Base-by-base conservation (phyloP, 768 basidiomycete genomes). In the Psilocybe subaeruginosa region DNA sequence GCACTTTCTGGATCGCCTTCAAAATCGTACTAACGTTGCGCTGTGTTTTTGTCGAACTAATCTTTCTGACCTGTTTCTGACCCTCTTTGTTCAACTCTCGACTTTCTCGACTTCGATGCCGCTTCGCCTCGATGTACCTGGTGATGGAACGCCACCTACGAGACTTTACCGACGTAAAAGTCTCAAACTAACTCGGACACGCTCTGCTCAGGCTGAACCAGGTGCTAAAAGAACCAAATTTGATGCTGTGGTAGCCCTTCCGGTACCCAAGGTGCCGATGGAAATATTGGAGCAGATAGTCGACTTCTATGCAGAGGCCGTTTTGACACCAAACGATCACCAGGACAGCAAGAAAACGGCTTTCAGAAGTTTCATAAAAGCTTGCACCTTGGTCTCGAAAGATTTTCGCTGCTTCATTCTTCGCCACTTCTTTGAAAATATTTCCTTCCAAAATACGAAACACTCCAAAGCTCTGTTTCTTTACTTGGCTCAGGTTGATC, bases 371-470 rank as follows among this genome's bases (percentile, higher is more conserved):
- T 48, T 69, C 33, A 77, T 85, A 45, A 66, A 66, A 7, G 65
- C 81, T 7, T 72, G 82, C 37, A 77, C 78, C 16, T 70, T 80
- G 29, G 77, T 76, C 17, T 85, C 78, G 8, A 73, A 68, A 17
- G 69, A 68, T 29, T 72, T 85, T 65, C 77, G 85, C 31, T 69
- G 69, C 31, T 72, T 85, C 35, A 71, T 76, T 56, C 63, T 86
- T 54, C 79, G 79, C 17, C 73, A 65, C 58, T 77, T 74, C 68
- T 73, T 78, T 66, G 66, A 67, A 54, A 57, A 62, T 63, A 63
- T 83, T 59, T 55, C 64, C 8, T 67, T 82, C 51, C 65, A 43
- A 37, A 60, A 54, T 17, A 60, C 52, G 7, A 52, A 57, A 16
- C 41, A 60, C 19, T 60, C 56, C n/a, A 58, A 49, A 1, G 45